These are phyloP conservation scores for Cladophialophora bantiana DNA, from an alignment of 2,329 filamentous ascomycete genomes.

Conservation along the genomic window DNA sequence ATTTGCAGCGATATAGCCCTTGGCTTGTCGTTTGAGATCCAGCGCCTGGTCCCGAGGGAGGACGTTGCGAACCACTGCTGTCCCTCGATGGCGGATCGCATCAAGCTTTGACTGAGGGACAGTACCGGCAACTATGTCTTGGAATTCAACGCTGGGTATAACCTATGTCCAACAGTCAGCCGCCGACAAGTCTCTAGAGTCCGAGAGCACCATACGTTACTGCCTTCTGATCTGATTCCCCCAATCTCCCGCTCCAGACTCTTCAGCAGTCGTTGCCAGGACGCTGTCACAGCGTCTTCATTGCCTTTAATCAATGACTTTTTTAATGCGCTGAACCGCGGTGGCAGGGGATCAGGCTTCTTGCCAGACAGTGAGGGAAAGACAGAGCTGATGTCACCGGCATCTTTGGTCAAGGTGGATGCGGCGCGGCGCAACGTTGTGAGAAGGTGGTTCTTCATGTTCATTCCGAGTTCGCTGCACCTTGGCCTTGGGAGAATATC, in stretches of 20 bases:
- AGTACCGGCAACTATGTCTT: constrained; percentile 49
- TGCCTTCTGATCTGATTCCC: constrained; percentile 51
- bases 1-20: constrained; percentile 71
- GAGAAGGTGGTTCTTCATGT: constrained; percentile 25
- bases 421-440: constrained; percentile 32
- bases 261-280: constrained; percentile 52
- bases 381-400: constrained; percentile 57
- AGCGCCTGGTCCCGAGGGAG: constrained; percentile 69
- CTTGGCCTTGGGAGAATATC: neutral
- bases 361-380: constrained; percentile 56
- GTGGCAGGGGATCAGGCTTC: constrained; percentile 50
- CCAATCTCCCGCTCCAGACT: constrained; percentile 51
- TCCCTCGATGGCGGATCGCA: constrained; percentile 68
- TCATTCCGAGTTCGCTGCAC: neutral
- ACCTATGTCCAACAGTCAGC: constrained; percentile 41
- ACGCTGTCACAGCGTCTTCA: constrained; percentile 48
- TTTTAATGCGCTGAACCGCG: constrained; percentile 53
- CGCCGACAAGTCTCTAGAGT: neutral
- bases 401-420: constrained; percentile 51
- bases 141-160: constrained; percentile 53
- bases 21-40: constrained; percentile 68
- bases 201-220: constrained; percentile 44
- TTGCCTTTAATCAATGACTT: constrained; percentile 48
- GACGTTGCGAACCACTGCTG: constrained; percentile 70
- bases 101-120: constrained; percentile 47